Conservation (phyloP, 108 stramenopile species). For the Licmophora abbreviata region DNA sequence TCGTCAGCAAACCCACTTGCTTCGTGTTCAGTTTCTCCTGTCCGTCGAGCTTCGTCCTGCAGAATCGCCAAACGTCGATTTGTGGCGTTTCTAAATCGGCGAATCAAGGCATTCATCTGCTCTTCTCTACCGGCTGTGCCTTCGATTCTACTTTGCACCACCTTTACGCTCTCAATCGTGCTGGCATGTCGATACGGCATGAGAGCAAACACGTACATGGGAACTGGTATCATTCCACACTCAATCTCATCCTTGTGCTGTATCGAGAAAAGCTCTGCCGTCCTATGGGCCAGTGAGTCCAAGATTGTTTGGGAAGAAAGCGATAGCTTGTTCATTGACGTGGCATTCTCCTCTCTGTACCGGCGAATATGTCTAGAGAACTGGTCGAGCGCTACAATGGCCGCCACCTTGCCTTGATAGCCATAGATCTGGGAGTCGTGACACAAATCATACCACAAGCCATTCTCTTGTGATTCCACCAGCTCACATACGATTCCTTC, state of each 20-base stretch:
- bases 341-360: slow-evolving; percentile 18
- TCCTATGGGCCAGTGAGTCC: slow-evolving; percentile 45
- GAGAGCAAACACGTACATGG: slow-evolving; percentile 68
- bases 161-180: slow-evolving; percentile 43
- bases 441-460: slow-evolving; percentile 27
- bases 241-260: slow-evolving; percentile 42
- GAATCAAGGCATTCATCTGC: slow-evolving; percentile 65
- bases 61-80: slow-evolving; percentile 67
- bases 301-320: slow-evolving; percentile 20
- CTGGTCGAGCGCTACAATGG: slow-evolving; percentile 81
- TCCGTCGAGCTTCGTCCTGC: slow-evolving; percentile 69
- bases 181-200: slow-evolving; percentile 80
- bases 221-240: slow-evolving; percentile 73
- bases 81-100: slow-evolving; percentile 79
- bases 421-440: slow-evolving; percentile 39
- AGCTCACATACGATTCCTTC: slow-evolving; percentile 29
- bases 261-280: slow-evolving; percentile 34
- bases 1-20: slow-evolving; percentile 6
- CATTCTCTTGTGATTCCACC: slow-evolving; percentile 13
- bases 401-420: slow-evolving; percentile 68
- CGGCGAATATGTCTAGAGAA: slow-evolving; percentile 75
- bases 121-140: slow-evolving; percentile 27
- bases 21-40: slow-evolving; percentile 23
- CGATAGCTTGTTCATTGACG: not conserved
- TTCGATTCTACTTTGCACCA: slow-evolving; percentile 48